phyloP scores from a whole-genome alignment of 164 flowering plant genomes.

The Dillenia suffruticosa region DNA sequence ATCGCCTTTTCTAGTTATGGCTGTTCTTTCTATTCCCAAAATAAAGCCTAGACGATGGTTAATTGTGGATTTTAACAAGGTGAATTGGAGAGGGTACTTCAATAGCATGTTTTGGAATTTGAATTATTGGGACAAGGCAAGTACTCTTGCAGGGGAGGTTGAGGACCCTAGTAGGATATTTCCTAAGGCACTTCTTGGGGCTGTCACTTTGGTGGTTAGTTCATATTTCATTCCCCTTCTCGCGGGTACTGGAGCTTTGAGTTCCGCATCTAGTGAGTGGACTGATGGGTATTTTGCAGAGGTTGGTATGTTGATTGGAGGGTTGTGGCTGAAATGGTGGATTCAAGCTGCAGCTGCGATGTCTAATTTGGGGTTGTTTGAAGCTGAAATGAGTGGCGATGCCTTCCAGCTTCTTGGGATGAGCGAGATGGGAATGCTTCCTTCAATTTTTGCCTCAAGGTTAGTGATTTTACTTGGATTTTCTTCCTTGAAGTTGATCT shows the following conservation, averaged over 20 bases:
- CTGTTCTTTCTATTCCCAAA: slow-evolving; percentile 56
- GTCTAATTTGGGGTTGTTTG: slow-evolving; percentile 90
- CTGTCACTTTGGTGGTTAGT: slow-evolving; percentile 60
- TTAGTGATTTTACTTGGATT: slow-evolving; percentile 13
- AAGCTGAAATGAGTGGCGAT: slow-evolving; percentile 93
- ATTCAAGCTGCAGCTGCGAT: slow-evolving; percentile 87
- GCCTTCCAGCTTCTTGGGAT: slow-evolving; percentile 88
- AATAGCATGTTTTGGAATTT: slow-evolving; percentile 90
- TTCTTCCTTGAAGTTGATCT: background rate
- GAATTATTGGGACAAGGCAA: slow-evolving; percentile 94
- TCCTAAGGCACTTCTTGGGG: slow-evolving; percentile 76
- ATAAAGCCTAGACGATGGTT: slow-evolving; percentile 58
- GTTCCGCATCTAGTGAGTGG: slow-evolving; percentile 51
- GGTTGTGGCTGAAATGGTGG: slow-evolving; percentile 86
- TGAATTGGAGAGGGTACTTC: slow-evolving; percentile 82
- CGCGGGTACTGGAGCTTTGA: slow-evolving; percentile 83
- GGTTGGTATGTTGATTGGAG: slow-evolving; percentile 82
- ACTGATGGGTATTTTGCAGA: slow-evolving; percentile 91
- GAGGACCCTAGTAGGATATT: slow-evolving; percentile 65
- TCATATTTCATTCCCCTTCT: slow-evolving; percentile 80
- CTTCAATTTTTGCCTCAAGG: slow-evolving; percentile 64
- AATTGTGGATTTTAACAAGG: slow-evolving; percentile 49
- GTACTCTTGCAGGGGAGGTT: slow-evolving; percentile 84
- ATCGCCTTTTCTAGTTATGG: slow-evolving; percentile 67
- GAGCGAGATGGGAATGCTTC: slow-evolving; percentile 96